Base-by-base conservation (phyloP, 2,329 filamentous ascomycete genomes). In the Colletotrichum sp. region DNA sequence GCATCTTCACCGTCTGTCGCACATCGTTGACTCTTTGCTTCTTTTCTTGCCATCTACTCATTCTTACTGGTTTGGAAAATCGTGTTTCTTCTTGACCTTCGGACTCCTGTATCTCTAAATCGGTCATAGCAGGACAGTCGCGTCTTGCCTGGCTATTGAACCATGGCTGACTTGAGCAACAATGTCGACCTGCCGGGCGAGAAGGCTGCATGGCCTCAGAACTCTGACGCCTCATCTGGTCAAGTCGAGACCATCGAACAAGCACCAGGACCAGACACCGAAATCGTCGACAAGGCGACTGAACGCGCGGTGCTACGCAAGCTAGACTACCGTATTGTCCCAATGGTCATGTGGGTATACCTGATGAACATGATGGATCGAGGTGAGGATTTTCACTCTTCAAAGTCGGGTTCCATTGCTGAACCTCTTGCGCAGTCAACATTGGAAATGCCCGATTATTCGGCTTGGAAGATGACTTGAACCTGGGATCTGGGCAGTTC, bases 401-500 rank as follows among this genome's bases (percentile, higher is more conserved):
- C 2, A 2, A 13, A 52, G 10, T 0, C 10, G 7, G 6, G 10
- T 52, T 21, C 10, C 84, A 5, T 28, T 21, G 2, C 24, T 59
- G n/a, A 59, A 9, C 1, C 1, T 3, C 0, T 0, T 28, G 55
- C 24, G 0, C 5, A 59, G 55, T 59, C 0, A 89, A 91, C 76
- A 92, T 92, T 77, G 91, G 92, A 52, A 10, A 59, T 1, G 55
- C 55, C 16, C 55, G 55, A 26, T 16, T 59, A 12, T 59, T 59
- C 24, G 55, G 55, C 21, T 26, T 59, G 24, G 55, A 59, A 18
- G 24, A 18, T 16, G 55, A 59, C 16, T 18, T 59, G 13, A 59
- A 59, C 13, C 84, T 95, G 78, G 49, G 34, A 9, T 80, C 87
- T 5, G 88, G 89, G 26, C 89, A 93, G 78, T 94, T 91, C 79